A percentile compares a stretch with the other conserved stretches of the same genome.
phyloP scores from a whole-genome alignment of 768 basidiomycete species.

The Brasilioporus rufonigricans region DNA sequence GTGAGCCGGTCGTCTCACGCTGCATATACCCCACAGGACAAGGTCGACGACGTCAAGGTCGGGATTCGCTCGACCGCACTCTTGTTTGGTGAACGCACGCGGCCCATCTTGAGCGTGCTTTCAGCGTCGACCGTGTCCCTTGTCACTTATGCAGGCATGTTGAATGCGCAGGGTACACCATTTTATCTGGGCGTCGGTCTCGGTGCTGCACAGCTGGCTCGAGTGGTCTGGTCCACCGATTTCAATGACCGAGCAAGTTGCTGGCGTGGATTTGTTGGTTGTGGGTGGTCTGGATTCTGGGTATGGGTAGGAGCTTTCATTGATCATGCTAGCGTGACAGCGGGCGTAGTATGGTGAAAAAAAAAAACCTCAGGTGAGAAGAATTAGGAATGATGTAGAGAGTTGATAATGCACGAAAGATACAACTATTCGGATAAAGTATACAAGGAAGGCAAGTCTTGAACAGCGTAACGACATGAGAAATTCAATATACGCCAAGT shows the following conservation, averaged over 20 bases:
- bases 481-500: neutral
- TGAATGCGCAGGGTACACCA: constrained; percentile 71
- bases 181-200: constrained; percentile 81
- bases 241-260: constrained; percentile 77
- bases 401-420: neutral
- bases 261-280: constrained; percentile 86
- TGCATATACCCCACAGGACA: constrained; percentile 64
- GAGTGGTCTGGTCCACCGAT: constrained; percentile 71
- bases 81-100: constrained; percentile 77
- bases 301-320: constrained; percentile 77
- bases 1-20: neutral
- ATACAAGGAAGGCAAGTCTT: neutral
- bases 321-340: constrained; percentile 52
- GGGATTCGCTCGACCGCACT: constrained; percentile 95
- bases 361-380: neutral
- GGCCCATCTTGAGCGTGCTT: constrained; percentile 71
- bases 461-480: neutral
- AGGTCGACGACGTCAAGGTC: constrained; percentile 79
- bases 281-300: constrained; percentile 87
- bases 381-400: neutral
- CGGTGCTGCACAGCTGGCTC: constrained; percentile 72
- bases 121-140: constrained; percentile 71
- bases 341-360: constrained; percentile 6
- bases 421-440: neutral
- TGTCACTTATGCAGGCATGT: constrained; percentile 73